Evolutionary conservation across 345 rosid species (phyloP).

Genomic region (Mangifera indica): DNA sequence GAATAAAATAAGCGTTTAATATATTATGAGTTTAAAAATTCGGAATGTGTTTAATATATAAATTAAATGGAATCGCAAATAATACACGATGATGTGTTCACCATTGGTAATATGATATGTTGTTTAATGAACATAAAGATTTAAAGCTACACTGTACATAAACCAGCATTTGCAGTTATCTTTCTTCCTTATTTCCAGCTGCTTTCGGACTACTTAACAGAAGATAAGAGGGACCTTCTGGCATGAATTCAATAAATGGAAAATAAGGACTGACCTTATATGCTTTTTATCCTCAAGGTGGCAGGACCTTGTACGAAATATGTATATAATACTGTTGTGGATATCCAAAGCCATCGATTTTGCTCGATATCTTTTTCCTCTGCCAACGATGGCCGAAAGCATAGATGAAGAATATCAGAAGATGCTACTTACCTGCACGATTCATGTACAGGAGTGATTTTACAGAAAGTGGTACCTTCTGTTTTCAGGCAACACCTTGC

Average conservation of each 20-base stretch:
- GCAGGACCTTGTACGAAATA: conserved; percentile 16
- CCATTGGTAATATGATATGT: not conserved
- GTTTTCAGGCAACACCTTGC: conserved; percentile 37
- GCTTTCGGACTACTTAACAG: not conserved
- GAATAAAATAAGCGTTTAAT: too few relatives aligned
- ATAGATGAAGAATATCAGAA: conserved; percentile 16
- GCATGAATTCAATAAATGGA: conserved; percentile 1
- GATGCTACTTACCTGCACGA: conserved; percentile 17
- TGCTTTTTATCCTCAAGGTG: conserved; percentile 21
- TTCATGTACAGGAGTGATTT: conserved; percentile 26
- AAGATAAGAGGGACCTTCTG: not conserved
- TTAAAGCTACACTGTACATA: not conserved
- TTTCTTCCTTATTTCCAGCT: not conserved
- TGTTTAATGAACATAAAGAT: not conserved
- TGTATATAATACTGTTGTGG: not conserved
- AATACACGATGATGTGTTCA: not conserved
- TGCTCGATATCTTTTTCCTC: not conserved
- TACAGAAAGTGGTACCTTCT: conserved; percentile 12
- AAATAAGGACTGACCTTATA: not conserved
- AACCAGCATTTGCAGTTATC: not conserved
- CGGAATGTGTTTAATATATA: too few relatives aligned
- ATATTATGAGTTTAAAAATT: too few relatives aligned
- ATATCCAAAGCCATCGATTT: conserved; percentile 6
- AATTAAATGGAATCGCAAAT: too few relatives aligned
- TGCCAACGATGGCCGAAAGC: not conserved